Evolutionary conservation across 2,329 filamentous ascomycete genomes (phyloP), one percentile per base, ranked within the genome.

Genomic region (Coleophoma crateriformis): DNA sequence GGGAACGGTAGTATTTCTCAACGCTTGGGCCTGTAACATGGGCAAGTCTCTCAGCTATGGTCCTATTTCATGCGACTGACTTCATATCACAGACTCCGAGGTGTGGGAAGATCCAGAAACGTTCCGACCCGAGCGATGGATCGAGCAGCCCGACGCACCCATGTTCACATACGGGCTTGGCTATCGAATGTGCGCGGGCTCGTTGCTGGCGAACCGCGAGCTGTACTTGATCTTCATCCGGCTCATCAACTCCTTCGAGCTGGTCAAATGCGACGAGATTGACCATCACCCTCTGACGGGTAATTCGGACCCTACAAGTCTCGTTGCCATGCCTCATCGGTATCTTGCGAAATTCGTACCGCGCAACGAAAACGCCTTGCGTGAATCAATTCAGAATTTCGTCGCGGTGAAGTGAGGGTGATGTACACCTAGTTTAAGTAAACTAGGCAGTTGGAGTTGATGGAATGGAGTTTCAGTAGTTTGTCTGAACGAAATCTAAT

Each of bases 21-120:
- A 86, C 50, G 78, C 81, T 0, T 85, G 81, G 82, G 81, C 81
- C 3, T 85, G 82, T 58, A 85, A 86, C 53, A 84, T 83, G 78
- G 81, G 79, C 81, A 67, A 60, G 71, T 64, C 38, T 27, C 27
- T 10, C 6, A 27, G 7, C 8, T 27, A 27, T 27, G 19, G 19
- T 19, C 3, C 27, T 27, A 2, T 4, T 27, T 27, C 27, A 7
- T 4, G 3, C 8, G 27, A 27, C 27, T 27, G 8, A 27, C 27
- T 7, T 27, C 27, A 7, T 14, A 8, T 12, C 17, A 1, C 33
- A 58, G 79, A 83, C 58, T 67, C 72, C 0, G 70, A 73, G 11
- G 71, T 82, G n/a, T 84, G 78, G 78, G 62, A 59, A 13, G 80
- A 84, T 54, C 77, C 81, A 1, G 72, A 78, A 33, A 71, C 68